Evolutionary conservation across 495 filamentous ascomycete species (phyloP), one percentile per base, ranked within the genome.

Genomic region (Trichocladium antarcticum): DNA sequence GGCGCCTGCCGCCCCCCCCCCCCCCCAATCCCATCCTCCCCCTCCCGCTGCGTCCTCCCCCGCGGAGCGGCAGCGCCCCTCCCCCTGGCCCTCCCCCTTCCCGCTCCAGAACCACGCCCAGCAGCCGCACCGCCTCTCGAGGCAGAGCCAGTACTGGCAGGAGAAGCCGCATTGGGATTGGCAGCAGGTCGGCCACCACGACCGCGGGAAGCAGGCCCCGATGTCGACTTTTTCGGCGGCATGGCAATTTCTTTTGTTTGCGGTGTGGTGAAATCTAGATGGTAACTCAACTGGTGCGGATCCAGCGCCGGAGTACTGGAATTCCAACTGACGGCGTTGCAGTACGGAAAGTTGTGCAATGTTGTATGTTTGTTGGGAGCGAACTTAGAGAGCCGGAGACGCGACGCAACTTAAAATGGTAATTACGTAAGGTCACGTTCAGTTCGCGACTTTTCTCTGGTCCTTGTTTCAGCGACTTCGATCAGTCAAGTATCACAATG

Each of bases 181-280:
- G 14, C 29, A 7, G 17, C 24, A 31, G 37, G 3, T 10, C 37
- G n/a, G 0, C 45, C 44, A 5, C 20, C 27, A 19, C 22, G 50
- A 11, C 43, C 37, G 37, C 43, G 48, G 44, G 38, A 17, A 31
- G 24, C 27, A 2, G 40, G 42, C 31, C 22, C 34, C 0, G 51
- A 15, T 3, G 43, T 46, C 3, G 45, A 46, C 29, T 44, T 16
- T 32, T 50, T 56, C 1, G 56, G 56, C 22, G 56, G 56, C 56
- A 59, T 58, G 14, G 16, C 19, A 5, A 5, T 5, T 5, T 29
- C 5, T 29, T 10, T 10, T 29, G 27, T 5, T 10, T 29, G 5
- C 27, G 10, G 27, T 5, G 5, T 10, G 27, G 5, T 10, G 27
- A 29, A 29, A 29, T 29, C 27, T n/a, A n/a, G n/a, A n/a, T n/a